Base-by-base conservation (phyloP, 2,329 filamentous ascomycete genomes). In the Elsinoe necatrix region DNA sequence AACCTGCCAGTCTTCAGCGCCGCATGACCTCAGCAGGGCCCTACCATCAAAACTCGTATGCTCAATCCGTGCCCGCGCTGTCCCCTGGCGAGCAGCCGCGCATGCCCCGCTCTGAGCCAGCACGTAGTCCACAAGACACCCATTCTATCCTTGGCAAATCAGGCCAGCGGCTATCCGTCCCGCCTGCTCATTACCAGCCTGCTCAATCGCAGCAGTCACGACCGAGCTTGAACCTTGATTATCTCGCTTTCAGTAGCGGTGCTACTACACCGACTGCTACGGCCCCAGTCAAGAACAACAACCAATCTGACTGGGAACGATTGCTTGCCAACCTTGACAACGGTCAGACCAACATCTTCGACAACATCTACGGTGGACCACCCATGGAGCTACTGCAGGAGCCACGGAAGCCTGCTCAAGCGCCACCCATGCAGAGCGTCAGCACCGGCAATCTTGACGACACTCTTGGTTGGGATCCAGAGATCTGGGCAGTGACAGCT, bases 291-390 rank as follows among this genome's bases (percentile, higher is more conserved):
- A 42, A 23, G 37, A 45, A 20, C 12, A 47, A 20, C 16, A 65
- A 69, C 21, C 64, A 66, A 11, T 77, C 82, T 0, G 88, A 93
- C 63, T 95, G 89, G 90, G 89, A 95, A 68, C 82, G 85, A 1
- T 77, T 95, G 0, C 77, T 95, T 1, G 84, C 86, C 3, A 85
- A 85, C 20, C 83, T 95, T 68, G 89, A 95, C 63, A 84, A 84
- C 34, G 88, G 88, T 0, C 80, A 85, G 61, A 82, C 84, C 55
- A 95, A 92, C 66, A 85, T 95, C n/a, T 93, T 89, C 69, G 85
- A 89, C 66, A 85, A 84, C 39, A 89, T 89, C 56, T 90, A 90
- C 63, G 87, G 86, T 35, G 86, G 86, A 0, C 77, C 79, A 8
- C 76, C 75, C 6, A 70, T 71, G 39, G 67, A 71, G 21, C 63